These are phyloP conservation scores for Blastomyces gilchristii DNA, from an alignment of 2,329 filamentous ascomycete species.

Conservation along the genomic window DNA sequence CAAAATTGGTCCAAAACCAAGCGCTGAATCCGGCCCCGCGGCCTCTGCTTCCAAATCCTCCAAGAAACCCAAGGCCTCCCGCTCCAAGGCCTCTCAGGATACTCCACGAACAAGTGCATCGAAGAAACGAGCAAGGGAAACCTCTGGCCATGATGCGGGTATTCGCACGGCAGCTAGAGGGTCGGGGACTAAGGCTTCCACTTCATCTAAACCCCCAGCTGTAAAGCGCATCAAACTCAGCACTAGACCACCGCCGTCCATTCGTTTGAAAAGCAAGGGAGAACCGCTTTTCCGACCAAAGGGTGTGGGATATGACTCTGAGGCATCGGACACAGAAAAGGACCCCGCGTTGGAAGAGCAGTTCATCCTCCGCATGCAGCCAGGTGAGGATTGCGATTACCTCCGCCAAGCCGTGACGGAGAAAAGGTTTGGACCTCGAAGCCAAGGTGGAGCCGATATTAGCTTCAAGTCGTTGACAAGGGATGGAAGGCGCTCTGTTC, in stretches of 20 bases:
- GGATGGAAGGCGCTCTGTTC: slow-evolving; percentile 61
- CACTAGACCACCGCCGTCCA: slow-evolving; percentile 33
- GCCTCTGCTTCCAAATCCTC: slow-evolving; percentile 17
- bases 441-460: slow-evolving; percentile 64
- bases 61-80: slow-evolving; percentile 16
- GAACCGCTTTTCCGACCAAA: slow-evolving; percentile 57
- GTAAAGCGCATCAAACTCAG: slow-evolving; percentile 33
- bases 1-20: slow-evolving; percentile 29
- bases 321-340: slow-evolving; percentile 77
- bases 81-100: slow-evolving; percentile 2
- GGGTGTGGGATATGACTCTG: slow-evolving; percentile 92
- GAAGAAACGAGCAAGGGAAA: slow-evolving; percentile 16
- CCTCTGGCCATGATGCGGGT: slow-evolving; percentile 5
- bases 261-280: slow-evolving; percentile 57
- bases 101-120: slow-evolving; percentile 6
- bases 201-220: not conserved
- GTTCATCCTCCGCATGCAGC: slow-evolving; percentile 78
- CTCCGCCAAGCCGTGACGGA: slow-evolving; percentile 65
- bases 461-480: slow-evolving; percentile 62
- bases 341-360: slow-evolving; percentile 87
- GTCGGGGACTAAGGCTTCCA: not conserved
- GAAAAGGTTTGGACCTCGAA: slow-evolving; percentile 59
- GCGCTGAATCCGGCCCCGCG: slow-evolving; percentile 18
- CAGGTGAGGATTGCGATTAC: slow-evolving; percentile 77
- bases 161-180: not conserved